These are phyloP conservation scores for Hyaloscypha finlandica DNA, from an alignment of 495 filamentous ascomycete species.

Conservation along the genomic window DNA sequence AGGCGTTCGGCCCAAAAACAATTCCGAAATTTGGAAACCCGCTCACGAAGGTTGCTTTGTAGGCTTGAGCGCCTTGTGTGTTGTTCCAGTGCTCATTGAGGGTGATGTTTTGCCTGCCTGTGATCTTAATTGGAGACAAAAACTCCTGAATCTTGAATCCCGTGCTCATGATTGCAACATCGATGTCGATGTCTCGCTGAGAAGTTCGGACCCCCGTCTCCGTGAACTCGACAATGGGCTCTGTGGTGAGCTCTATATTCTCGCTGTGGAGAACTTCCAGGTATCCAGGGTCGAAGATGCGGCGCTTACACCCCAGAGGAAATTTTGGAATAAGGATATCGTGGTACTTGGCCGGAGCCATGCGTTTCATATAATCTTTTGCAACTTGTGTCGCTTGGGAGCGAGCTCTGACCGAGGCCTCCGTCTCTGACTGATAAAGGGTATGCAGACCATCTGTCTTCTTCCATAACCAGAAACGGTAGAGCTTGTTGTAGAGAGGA, in stretches of 20 bases:
- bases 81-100: constrained; percentile 43
- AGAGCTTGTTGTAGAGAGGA: constrained; percentile 33
- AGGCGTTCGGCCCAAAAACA: constrained; percentile 44
- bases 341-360: constrained; percentile 43
- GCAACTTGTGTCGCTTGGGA: constrained; percentile 16
- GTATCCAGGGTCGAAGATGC: constrained; percentile 43
- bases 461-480: constrained; percentile 35
- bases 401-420: constrained; percentile 21
- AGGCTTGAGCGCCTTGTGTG: constrained; percentile 41
- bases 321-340: constrained; percentile 45
- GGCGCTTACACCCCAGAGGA: constrained; percentile 42
- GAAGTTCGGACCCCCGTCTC: constrained; percentile 19
- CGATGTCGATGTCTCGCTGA: constrained; percentile 39
- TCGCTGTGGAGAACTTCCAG: constrained; percentile 32
- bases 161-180: constrained; percentile 37
- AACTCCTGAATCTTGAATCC: constrained; percentile 42
- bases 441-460: constrained; percentile 31
- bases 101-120: constrained; percentile 35
- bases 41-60: constrained; percentile 38
- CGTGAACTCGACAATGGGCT: constrained; percentile 39
- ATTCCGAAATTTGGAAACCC: constrained; percentile 49
- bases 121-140: constrained; percentile 38
- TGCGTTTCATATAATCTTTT: constrained; percentile 39
- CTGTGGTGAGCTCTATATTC: constrained; percentile 39
- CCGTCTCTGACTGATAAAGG: constrained; percentile 31